Base-by-base conservation (phyloP, 2,329 filamentous ascomycete species). In the Paracoccidioides lutzii region DNA sequence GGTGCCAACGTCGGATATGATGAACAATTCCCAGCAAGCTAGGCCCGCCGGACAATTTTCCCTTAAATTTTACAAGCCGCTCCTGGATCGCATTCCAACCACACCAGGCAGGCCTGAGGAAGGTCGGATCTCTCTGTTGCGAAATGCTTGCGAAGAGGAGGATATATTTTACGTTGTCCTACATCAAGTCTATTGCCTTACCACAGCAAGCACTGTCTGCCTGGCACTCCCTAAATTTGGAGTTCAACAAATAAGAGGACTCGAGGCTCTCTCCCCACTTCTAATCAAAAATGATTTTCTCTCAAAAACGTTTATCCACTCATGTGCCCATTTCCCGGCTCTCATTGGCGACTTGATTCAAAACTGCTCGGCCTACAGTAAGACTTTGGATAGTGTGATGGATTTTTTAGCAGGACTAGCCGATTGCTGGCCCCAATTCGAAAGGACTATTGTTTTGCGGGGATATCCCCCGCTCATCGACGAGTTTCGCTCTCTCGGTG, bases 121-220 rank as follows among this genome's bases (percentile, higher is more conserved):
- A 9, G 14, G 38, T 42, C 37, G 53, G 5, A 71, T 81, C 38
- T 60, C 66, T n/a, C 73, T 86, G 6, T 69, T 90, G 10, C 63
- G 60, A 32, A 71, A 80, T 30, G 85, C 85, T 1, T 84, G 81
- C 59, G 45, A 59, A 1, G 62, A 65, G 0, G 67, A 75, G 4
- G 87, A 90, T 65, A 59, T 73, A 49, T 81, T 86, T 63, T 90
- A 84, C 64, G 61, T 89, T 52, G 73, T 77, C 5, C 65, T 87
- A 10, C 84, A 87, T 64, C 84, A 87, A 63, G 57, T 85, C 1
- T 83, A 81, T 65, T 86, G 82, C 63, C 63, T 78, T 22, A 81
- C 78, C 76, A 76, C 75, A 3, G 65, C 72, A 15, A 69, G 66
- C 0, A 53, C 60, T 1, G 58, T 64, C 4, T 14, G 15, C 3